Conservation (phyloP, 202 grass and related monocot genomes). For the Zoysia matrella region DNA sequence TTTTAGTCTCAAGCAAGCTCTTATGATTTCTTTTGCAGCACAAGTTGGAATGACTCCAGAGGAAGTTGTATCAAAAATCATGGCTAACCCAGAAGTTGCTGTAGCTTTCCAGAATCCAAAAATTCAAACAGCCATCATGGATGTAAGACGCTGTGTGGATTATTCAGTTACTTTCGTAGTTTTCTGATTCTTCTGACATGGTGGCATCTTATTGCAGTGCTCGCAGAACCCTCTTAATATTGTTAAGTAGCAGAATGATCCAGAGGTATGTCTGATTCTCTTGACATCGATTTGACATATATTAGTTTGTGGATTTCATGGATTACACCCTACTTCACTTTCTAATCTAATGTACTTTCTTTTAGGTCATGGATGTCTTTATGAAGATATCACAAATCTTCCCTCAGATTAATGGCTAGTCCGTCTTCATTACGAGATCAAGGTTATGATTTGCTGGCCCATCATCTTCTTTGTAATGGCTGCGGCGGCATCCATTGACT, state of each 20-base stretch:
- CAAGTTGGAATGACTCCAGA: slow-evolving; percentile 96
- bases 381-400: slow-evolving; percentile 99
- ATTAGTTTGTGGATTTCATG: background rate
- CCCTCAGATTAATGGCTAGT: slow-evolving; percentile 84
- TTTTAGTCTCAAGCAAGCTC: background rate
- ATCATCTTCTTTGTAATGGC: slow-evolving; percentile 14
- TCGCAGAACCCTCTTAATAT: slow-evolving; percentile 98
- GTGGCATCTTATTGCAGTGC: slow-evolving; percentile 62
- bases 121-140: slow-evolving; percentile 98
- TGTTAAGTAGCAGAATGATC: slow-evolving; percentile 96
- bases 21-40: slow-evolving; percentile 50
- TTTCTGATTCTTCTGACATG: slow-evolving; percentile 55
- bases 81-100: slow-evolving; percentile 96
- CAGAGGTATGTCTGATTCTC: slow-evolving; percentile 64
- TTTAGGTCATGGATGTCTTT: slow-evolving; percentile 97
- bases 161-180: slow-evolving; percentile 3
- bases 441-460: slow-evolving; percentile 41
- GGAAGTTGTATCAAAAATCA: slow-evolving; percentile 96
- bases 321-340: background rate
- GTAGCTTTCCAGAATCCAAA: slow-evolving; percentile 97
- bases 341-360: slow-evolving; percentile 24
- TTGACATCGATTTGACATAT: background rate
- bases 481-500: slow-evolving; percentile 26
- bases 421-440: background rate
- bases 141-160: slow-evolving; percentile 59